These are phyloP conservation scores for Pseudonitzschia delicatissima DNA, from an alignment of 108 stramenopile species.

Conservation along the genomic window DNA sequence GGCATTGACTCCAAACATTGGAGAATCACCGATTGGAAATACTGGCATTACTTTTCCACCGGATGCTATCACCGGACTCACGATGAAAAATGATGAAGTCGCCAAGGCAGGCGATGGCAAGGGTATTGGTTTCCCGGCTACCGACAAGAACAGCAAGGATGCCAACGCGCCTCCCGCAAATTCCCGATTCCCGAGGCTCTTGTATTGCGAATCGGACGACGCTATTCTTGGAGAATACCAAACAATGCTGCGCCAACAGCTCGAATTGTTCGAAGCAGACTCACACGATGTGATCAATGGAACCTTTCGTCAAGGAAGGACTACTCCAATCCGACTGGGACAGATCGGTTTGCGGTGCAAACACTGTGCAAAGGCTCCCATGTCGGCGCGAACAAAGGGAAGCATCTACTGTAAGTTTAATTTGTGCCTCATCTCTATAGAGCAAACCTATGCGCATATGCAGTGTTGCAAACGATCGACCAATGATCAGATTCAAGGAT, in stretches of 20 bases:
- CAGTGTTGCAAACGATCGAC: no score
- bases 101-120: background rate
- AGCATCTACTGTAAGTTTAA: conserved; percentile 36
- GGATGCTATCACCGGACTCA: no score
- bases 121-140: no score
- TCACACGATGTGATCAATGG: conserved; percentile 18
- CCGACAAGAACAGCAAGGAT: background rate
- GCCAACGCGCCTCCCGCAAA: background rate
- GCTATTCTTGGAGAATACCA: conserved; percentile 29
- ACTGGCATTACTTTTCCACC: no score
- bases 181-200: background rate
- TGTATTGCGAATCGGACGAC: conserved; percentile 16
- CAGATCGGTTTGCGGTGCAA: conserved; percentile 38
- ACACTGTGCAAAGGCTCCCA: conserved; percentile 17
- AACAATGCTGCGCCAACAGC: conserved; percentile 21
- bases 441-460: background rate
- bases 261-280: conserved; percentile 30
- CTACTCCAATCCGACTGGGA: conserved; percentile 27
- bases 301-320: conserved; percentile 22
- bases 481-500: background rate
- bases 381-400: conserved; percentile 15
- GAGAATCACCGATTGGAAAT: no score
- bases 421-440: background rate
- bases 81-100: no score
- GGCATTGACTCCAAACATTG: no score